These are phyloP conservation scores for Solanum appendiculatum DNA, from an alignment of 257 asterid species.

Conservation along the genomic window DNA sequence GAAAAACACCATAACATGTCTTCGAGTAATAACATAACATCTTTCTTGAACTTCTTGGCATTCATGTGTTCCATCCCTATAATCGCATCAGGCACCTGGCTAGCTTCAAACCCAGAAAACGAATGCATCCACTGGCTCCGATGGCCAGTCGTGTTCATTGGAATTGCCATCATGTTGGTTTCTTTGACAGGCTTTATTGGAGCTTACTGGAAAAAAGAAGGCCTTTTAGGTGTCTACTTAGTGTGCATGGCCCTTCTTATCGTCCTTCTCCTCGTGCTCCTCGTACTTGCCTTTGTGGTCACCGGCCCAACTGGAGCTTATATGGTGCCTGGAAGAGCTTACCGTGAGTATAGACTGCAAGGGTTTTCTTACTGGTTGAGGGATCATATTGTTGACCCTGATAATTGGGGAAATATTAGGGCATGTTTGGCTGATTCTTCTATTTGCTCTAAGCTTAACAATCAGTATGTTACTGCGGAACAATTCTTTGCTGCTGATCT, in stretches of 20 bases:
- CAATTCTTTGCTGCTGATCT: slow-evolving; percentile 53
- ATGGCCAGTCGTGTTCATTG: background rate
- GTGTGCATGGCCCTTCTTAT: slow-evolving; percentile 56
- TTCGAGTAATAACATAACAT: background rate
- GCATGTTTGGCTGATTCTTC: slow-evolving; percentile 63
- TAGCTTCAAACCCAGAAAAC: background rate
- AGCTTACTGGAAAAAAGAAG: slow-evolving; percentile 68
- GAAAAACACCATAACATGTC: background rate
- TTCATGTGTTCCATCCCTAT: background rate
- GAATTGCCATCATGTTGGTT: slow-evolving; percentile 34
- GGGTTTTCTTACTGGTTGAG: slow-evolving; percentile 69
- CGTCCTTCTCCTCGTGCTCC: slow-evolving; percentile 47
- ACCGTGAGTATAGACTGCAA: slow-evolving; percentile 48
- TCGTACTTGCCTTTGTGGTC: slow-evolving; percentile 70
- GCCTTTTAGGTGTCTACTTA: slow-evolving; percentile 56
- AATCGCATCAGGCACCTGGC: background rate
- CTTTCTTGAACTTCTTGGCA: background rate
- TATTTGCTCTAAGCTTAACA: slow-evolving; percentile 47
- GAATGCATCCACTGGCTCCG: background rate
- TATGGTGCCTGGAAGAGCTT: slow-evolving; percentile 42
- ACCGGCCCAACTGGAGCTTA: slow-evolving; percentile 59
- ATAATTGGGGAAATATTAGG: slow-evolving; percentile 52
- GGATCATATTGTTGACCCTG: slow-evolving; percentile 48
- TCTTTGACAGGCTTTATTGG: slow-evolving; percentile 85
- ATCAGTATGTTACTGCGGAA: slow-evolving; percentile 46